A percentile compares a stretch with the other conserved stretches of the same genome.
Evolutionary conservation across 2,329 filamentous ascomycete species (phyloP).

Genomic region (Metarhizium rileyi): DNA sequence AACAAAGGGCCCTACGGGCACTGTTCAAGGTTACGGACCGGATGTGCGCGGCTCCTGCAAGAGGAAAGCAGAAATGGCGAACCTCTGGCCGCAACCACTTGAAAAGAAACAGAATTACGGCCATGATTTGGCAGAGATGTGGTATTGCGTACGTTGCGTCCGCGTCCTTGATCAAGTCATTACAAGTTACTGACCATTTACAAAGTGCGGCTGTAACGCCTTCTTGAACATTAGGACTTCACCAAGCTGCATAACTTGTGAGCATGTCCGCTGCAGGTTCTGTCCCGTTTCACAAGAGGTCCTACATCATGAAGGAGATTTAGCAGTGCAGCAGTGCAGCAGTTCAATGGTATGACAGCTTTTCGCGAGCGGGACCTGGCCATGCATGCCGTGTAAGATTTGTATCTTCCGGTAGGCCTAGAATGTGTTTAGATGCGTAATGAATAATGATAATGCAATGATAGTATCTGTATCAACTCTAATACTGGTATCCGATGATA

Average conservation of each 20-base stretch:
- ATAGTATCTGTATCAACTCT: background rate
- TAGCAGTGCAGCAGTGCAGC: background rate
- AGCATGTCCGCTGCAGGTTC: background rate
- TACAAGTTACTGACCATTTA: background rate
- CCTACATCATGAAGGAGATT: background rate
- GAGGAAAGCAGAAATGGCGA: background rate
- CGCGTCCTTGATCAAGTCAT: background rate
- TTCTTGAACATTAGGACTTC: background rate
- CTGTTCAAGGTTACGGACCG: background rate
- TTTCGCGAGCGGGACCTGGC: background rate
- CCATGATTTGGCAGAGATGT: background rate
- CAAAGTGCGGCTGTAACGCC: background rate
- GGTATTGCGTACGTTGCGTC: conserved; percentile 8
- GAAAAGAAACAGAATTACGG: background rate
- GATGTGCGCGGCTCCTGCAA: background rate
- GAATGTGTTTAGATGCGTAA: background rate
- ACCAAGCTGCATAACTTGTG: background rate
- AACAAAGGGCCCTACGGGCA: conserved; percentile 4
- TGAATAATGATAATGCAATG: background rate
- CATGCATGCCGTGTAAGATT: background rate
- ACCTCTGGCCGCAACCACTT: background rate
- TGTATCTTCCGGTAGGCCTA: too few relatives aligned
- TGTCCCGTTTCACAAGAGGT: background rate
- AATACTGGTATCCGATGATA: background rate
- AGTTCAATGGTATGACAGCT: background rate